phyloP scores from a whole-genome alignment of 805 yeast species.

The Spencermartinsiella europaea region DNA sequence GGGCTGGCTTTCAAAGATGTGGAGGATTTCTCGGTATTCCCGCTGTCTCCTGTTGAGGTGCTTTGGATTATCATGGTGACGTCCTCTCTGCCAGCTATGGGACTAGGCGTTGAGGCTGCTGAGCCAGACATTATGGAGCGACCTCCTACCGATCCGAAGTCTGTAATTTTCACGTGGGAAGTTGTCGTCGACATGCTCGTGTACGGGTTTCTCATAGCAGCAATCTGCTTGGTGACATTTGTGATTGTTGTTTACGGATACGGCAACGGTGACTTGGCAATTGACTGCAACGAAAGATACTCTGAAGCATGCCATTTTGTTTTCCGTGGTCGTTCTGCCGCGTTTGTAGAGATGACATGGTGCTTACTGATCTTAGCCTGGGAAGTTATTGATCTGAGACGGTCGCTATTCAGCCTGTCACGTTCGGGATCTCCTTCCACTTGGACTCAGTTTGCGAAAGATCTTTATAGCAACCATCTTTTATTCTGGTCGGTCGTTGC shows the following conservation, averaged over 20 bases:
- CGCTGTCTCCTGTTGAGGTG: constrained; percentile 74
- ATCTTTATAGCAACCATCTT: constrained; percentile 61
- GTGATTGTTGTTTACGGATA: constrained; percentile 60
- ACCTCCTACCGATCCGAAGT: constrained; percentile 55
- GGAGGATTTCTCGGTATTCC: constrained; percentile 68
- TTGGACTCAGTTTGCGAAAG: constrained; percentile 40
- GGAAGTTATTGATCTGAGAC: constrained; percentile 72
- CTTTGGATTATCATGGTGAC: constrained; percentile 76
- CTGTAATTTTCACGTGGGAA: constrained; percentile 59
- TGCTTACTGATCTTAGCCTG: constrained; percentile 75
- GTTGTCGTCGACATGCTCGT: constrained; percentile 62
- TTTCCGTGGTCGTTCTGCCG: constrained; percentile 68
- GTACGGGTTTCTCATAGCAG: constrained; percentile 73
- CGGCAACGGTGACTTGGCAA: constrained; percentile 63
- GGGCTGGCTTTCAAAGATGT: constrained; percentile 68
- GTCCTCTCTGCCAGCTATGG: constrained; percentile 81
- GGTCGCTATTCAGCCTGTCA: constrained; percentile 67
- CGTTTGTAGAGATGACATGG: constrained; percentile 84
- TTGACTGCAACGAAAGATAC: constrained; percentile 51
- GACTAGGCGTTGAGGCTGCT: constrained; percentile 65
- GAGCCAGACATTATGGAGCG: constrained; percentile 56
- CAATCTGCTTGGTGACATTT: constrained; percentile 61
- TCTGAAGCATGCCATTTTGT: constrained; percentile 52
- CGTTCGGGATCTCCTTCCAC: constrained; percentile 38
- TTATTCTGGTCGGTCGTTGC: constrained; percentile 74